Evolutionary conservation across 805 yeast genomes (phyloP).

Genomic region (Phaffomyces antillensis): DNA sequence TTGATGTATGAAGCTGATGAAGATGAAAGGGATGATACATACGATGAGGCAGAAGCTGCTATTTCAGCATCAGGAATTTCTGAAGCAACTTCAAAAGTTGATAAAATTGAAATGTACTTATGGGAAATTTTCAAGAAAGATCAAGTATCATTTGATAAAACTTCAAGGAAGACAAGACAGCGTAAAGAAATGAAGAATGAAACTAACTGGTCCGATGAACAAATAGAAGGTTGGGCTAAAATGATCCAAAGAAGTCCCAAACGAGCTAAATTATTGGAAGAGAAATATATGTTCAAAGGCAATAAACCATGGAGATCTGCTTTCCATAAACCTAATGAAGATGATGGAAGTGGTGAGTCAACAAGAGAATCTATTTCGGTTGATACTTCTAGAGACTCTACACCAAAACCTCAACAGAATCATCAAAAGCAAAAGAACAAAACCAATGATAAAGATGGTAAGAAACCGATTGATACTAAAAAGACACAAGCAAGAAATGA

Average conservation of each 20-base stretch:
- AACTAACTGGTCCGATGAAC: conserved; percentile 79
- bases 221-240: conserved; percentile 88
- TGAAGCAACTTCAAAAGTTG: conserved; percentile 20
- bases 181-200: conserved; percentile 45
- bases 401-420: not conserved
- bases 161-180: conserved; percentile 41
- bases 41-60: conserved; percentile 42
- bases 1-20: conserved; percentile 69
- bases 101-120: conserved; percentile 44
- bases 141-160: conserved; percentile 39
- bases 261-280: conserved; percentile 56
- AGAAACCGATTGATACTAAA: conserved; percentile 17
- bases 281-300: conserved; percentile 47
- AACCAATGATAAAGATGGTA: not conserved
- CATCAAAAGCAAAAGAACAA: not conserved
- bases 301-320: conserved; percentile 24
- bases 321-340: conserved; percentile 4
- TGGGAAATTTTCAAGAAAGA: conserved; percentile 51
- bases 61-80: conserved; percentile 14
- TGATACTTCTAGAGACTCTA: not conserved
- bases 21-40: conserved; percentile 80
- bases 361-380: not conserved
- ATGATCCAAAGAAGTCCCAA: conserved; percentile 63
- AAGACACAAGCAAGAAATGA: conserved; percentile 39
- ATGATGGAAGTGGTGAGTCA: not conserved